A percentile compares a stretch with the other conserved stretches of the same genome.
These are phyloP conservation scores for Hypoxylon trugodes DNA, from an alignment of 495 filamentous ascomycete genomes.

Conservation along the genomic window DNA sequence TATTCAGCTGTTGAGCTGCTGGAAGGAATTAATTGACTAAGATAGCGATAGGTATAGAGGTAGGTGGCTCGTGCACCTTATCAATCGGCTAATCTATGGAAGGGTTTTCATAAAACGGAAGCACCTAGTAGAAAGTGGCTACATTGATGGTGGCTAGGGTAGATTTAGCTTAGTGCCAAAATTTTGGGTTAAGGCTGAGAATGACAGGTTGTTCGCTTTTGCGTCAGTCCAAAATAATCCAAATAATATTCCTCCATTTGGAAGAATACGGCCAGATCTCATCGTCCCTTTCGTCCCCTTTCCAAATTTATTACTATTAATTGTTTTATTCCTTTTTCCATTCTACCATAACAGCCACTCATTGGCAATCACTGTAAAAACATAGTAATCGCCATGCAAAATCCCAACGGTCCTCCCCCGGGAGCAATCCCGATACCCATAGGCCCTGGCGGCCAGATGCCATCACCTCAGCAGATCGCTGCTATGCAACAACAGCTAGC, in stretches of 20 bases:
- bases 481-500: slow-evolving; percentile 86
- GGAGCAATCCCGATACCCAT: slow-evolving; percentile 51
- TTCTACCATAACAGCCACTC: neutral
- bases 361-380: neutral
- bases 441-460: slow-evolving; percentile 63
- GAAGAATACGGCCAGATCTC: slow-evolving; percentile 18
- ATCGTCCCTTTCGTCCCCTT: slow-evolving; percentile 16
- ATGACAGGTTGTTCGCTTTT: slow-evolving; percentile 48
- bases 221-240: slow-evolving; percentile 22
- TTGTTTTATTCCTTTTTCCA: slow-evolving; percentile 5
- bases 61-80: slow-evolving; percentile 13
- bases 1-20: no score
- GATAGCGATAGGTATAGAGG: no score
- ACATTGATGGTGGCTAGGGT: no score
- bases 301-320: slow-evolving; percentile 18
- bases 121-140: neutral
- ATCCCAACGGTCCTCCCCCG: slow-evolving; percentile 32
- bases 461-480: slow-evolving; percentile 84
- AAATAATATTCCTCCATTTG: slow-evolving; percentile 4
- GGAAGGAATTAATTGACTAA: no score
- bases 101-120: neutral
- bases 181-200: slow-evolving; percentile 36
- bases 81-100: slow-evolving; percentile 26
- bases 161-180: slow-evolving; percentile 32
- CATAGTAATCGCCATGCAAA: slow-evolving; percentile 35